phyloP scores from a whole-genome alignment of 768 basidiomycete species.

The Mycena indigotica region DNA sequence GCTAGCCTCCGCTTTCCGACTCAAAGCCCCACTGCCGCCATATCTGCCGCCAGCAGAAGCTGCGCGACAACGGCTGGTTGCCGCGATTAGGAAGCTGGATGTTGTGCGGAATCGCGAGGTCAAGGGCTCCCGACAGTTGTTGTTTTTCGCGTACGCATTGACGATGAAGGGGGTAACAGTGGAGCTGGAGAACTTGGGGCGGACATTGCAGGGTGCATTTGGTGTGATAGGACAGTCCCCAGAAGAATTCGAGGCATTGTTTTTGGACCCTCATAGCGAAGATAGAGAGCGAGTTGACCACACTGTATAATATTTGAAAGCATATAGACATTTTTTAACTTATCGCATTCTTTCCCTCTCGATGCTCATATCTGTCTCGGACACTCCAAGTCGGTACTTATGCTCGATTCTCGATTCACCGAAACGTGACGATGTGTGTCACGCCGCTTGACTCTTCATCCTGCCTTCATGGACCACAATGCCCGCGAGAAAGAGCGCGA shows the following conservation, averaged over 20 bases:
- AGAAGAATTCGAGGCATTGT: slow-evolving; percentile 83
- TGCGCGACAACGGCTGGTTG: slow-evolving; percentile 78
- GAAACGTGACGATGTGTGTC: neutral
- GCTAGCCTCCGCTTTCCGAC: slow-evolving; percentile 74
- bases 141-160: slow-evolving; percentile 93
- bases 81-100: slow-evolving; percentile 81
- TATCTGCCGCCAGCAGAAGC: slow-evolving; percentile 93
- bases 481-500: slow-evolving; percentile 40
- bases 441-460: neutral
- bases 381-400: too few species aligned
- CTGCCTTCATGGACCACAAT: neutral
- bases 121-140: slow-evolving; percentile 78
- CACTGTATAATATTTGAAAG: slow-evolving; percentile 19
- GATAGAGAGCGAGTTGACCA: slow-evolving; percentile 26
- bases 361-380: too few species aligned
- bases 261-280: slow-evolving; percentile 39
- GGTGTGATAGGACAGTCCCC: slow-evolving; percentile 86
- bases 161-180: slow-evolving; percentile 93
- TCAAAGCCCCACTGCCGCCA: slow-evolving; percentile 93
- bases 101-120: slow-evolving; percentile 84
- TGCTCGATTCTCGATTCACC: too few species aligned
- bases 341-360: too few species aligned
- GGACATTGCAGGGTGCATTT: slow-evolving; percentile 83
- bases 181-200: slow-evolving; percentile 83
- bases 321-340: too few species aligned